Evolutionary conservation across 2,329 filamentous ascomycete species (phyloP).

Genomic region (Ceratocystis lukuohia): DNA sequence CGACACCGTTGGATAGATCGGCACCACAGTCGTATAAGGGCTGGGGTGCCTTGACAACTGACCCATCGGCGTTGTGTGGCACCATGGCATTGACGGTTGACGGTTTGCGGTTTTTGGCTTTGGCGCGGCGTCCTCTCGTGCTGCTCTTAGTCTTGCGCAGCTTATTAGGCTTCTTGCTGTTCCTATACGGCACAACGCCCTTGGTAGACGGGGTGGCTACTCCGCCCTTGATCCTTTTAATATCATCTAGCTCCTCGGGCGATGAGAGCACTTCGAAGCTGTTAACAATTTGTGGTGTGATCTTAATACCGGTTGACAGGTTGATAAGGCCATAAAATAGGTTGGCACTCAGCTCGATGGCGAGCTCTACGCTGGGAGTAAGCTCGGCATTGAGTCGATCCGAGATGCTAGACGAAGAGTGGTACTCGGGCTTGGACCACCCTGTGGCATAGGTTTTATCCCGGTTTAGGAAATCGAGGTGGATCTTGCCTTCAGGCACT

Average conservation of each 20-base stretch:
- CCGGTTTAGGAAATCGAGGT: constrained; percentile 29
- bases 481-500: constrained; percentile 28
- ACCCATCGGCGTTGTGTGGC: background rate
- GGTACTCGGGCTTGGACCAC: constrained; percentile 28
- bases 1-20: constrained; percentile 20
- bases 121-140: background rate
- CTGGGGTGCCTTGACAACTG: background rate
- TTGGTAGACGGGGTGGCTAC: constrained; percentile 10
- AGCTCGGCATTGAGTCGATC: constrained; percentile 26
- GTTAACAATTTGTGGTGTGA: constrained; percentile 28
- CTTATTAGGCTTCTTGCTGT: background rate
- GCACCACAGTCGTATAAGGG: constrained; percentile 18
- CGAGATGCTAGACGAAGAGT: constrained; percentile 26
- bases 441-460: constrained; percentile 25
- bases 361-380: constrained; percentile 27
- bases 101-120: background rate
- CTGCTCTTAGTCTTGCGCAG: background rate
- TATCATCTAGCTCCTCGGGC: background rate
- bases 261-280: constrained; percentile 22
- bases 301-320: constrained; percentile 29
- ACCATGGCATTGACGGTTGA: too few species aligned
- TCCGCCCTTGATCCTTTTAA: constrained; percentile 23
- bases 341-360: constrained; percentile 30
- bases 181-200: background rate
- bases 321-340: constrained; percentile 28